phyloP scores from a whole-genome alignment of 2,329 filamentous ascomycete species.

The Hysterium pulicare region DNA sequence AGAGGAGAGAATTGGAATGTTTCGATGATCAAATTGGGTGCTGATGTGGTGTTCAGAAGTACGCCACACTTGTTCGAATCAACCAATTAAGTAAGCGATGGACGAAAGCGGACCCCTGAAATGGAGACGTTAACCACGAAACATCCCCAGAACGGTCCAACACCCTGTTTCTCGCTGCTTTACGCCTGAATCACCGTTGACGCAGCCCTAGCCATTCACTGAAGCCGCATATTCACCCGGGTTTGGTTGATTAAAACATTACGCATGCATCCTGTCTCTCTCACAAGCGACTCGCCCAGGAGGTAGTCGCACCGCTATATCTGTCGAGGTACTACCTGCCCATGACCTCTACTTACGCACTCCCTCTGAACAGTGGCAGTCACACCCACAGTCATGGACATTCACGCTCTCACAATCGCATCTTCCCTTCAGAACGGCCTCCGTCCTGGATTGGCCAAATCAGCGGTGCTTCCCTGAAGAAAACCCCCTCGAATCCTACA shows the following conservation, averaged over 20 bases:
- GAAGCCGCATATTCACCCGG: too few species aligned
- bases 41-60: background rate
- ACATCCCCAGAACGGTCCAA: conserved; percentile 17
- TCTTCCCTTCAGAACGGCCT: conserved; percentile 22
- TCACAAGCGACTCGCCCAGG: conserved; percentile 6
- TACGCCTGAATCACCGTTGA: conserved; percentile 7
- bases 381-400: conserved; percentile 37
- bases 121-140: conserved; percentile 12
- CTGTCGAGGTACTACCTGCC: conserved; percentile 5
- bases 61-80: background rate
- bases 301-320: conserved; percentile 13
- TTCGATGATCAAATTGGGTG: background rate
- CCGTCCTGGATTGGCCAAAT: conserved; percentile 17
- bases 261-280: too few species aligned
- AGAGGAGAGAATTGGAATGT: conserved; percentile 2
- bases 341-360: conserved; percentile 47
- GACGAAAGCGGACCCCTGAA: conserved; percentile 4
- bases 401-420: conserved; percentile 32
- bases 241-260: too few species aligned
- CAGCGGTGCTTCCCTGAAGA: conserved; percentile 20
- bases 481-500: conserved; percentile 10
- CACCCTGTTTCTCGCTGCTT: conserved; percentile 7
- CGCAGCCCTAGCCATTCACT: conserved; percentile 8
- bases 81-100: background rate
- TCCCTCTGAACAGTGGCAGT: conserved; percentile 34